Percentiles rank a stretch among this genome's conserved stretches.
These are phyloP conservation scores for Paramecium sonneborni DNA, from an alignment of 73 alveolate genomes.

Conservation along the genomic window DNA sequence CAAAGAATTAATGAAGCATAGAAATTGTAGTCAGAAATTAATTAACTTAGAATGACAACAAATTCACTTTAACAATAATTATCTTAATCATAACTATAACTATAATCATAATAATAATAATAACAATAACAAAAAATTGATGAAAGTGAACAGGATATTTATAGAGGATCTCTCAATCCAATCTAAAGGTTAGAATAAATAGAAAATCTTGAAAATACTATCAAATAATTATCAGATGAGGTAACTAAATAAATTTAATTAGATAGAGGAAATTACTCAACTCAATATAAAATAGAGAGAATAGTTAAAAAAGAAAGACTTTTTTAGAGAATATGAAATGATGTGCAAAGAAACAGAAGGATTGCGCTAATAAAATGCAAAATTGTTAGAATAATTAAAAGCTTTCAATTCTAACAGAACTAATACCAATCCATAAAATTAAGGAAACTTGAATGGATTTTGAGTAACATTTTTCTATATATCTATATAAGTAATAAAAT, in stretches of 20 bases:
- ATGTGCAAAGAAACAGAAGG: constrained; percentile 45
- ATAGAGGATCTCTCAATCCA: constrained; percentile 8
- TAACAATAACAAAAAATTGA: neutral
- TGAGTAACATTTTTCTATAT: neutral
- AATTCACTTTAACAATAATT: neutral
- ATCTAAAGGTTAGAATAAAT: neutral
- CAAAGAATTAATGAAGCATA: neutral
- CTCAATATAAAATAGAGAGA: neutral
- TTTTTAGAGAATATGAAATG: constrained; percentile 48
- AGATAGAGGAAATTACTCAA: constrained; percentile 42
- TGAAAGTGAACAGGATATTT: neutral
- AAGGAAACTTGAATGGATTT: constrained; percentile 6
- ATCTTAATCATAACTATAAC: neutral
- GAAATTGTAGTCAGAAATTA: neutral
- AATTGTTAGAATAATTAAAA: constrained; percentile 34
- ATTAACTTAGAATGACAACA: neutral
- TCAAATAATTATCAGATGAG: constrained; percentile 39
- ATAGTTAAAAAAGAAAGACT: constrained; percentile 45
- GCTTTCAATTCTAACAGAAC: constrained; percentile 5
- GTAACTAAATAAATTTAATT: neutral
- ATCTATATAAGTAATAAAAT: neutral
- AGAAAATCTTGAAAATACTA: constrained; percentile 14
- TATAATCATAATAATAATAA: neutral
- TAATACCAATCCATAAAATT: neutral
- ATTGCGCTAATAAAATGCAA: constrained; percentile 21